phyloP scores from a whole-genome alignment of 2,329 filamentous ascomycete species.

The Sphaerulina vaccinii region DNA sequence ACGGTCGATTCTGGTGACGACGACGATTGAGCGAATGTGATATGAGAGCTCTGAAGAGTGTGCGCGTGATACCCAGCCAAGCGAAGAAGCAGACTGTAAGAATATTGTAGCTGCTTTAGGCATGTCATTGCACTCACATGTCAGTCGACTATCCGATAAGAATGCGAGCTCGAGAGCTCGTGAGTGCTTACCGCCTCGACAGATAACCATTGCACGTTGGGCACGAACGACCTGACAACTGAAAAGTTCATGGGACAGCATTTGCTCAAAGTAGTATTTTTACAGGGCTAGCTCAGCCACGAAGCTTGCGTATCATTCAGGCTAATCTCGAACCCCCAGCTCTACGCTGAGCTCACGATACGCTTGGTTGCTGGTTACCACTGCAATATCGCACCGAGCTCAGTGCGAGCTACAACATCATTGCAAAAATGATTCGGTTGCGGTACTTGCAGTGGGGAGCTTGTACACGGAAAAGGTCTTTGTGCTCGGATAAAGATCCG shows the following conservation, averaged over 20 bases:
- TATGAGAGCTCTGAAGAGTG: background rate
- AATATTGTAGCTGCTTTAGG: background rate
- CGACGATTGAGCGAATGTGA: conserved; percentile 1
- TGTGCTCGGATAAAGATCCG: background rate
- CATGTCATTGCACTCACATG: background rate
- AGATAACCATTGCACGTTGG: background rate
- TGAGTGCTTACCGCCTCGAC: background rate
- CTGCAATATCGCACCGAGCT: background rate
- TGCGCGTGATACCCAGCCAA: background rate
- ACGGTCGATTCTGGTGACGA: conserved; percentile 2
- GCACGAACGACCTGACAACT: background rate
- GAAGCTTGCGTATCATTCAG: background rate
- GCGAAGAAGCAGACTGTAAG: background rate
- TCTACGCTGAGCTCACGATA: background rate
- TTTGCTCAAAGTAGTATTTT: background rate
- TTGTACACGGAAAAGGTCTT: background rate
- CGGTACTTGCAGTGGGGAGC: background rate
- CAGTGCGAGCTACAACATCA: background rate
- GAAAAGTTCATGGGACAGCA: background rate
- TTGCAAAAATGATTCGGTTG: background rate
- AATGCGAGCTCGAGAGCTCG: background rate
- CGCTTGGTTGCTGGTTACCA: background rate
- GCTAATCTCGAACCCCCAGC: background rate
- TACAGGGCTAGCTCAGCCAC: background rate
- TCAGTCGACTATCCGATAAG: background rate